These are phyloP conservation scores for Trichosanthes cucumerina DNA, from an alignment of 306 rosid species.

Conservation along the genomic window DNA sequence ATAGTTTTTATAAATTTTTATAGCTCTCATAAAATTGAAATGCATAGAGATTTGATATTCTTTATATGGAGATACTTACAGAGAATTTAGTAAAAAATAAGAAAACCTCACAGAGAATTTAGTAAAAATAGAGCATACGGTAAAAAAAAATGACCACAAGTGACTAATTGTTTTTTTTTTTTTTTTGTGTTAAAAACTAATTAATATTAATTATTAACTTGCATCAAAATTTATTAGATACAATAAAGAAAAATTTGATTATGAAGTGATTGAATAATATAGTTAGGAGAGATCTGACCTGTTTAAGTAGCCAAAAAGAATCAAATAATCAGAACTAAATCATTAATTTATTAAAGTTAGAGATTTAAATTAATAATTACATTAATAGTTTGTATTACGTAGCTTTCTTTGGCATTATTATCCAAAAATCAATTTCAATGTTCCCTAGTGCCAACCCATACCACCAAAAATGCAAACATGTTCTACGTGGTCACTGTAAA, in stretches of 20 bases:
- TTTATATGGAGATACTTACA: too few species aligned
- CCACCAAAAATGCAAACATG: conserved; percentile 1
- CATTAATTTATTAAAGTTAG: not conserved
- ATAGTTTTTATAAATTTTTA: too few species aligned
- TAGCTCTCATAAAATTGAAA: too few species aligned
- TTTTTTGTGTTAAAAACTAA: not conserved
- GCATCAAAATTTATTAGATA: not conserved
- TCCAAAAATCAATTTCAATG: not conserved
- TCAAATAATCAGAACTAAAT: not conserved
- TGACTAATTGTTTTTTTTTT: too few species aligned
- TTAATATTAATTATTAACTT: not conserved
- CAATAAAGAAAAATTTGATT: not conserved
- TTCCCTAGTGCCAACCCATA: not conserved
- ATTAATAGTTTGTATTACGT: not conserved
- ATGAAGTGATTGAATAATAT: not conserved
- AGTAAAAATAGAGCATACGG: too few species aligned
- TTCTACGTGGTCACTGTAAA: not conserved
- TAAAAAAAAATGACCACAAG: too few species aligned
- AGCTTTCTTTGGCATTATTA: not conserved
- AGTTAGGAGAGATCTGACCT: not conserved
- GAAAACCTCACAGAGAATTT: too few species aligned
- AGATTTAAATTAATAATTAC: not conserved
- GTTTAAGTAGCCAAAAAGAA: not conserved
- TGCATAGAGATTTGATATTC: too few species aligned
- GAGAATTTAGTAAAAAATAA: too few species aligned